Evolutionary conservation across 768 basidiomycete genomes (phyloP).

Genomic region (Phaeolepiota aurea): DNA sequence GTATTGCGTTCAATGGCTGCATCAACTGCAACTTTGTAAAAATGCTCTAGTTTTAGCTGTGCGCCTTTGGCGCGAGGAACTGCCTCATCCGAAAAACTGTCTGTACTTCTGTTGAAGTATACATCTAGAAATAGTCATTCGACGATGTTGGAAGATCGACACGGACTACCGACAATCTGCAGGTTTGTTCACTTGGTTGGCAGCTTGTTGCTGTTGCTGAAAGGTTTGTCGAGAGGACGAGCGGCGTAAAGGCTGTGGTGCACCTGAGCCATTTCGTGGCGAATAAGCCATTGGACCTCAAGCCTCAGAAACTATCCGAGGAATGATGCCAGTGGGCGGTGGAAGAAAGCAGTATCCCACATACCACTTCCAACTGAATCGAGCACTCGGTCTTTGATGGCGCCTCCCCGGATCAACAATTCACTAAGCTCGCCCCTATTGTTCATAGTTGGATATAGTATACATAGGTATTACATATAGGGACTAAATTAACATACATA

Average conservation of each 20-base stretch:
- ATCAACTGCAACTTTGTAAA: constrained; percentile 95
- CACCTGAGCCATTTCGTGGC: neutral
- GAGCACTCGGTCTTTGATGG: neutral
- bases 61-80: constrained; percentile 82
- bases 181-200: constrained; percentile 12
- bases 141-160: neutral
- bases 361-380: neutral
- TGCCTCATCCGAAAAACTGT: constrained; percentile 73
- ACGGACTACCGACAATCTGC: constrained; percentile 22
- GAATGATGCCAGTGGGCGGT: neutral
- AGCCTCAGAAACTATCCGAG: too few species aligned
- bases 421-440: too few species aligned
- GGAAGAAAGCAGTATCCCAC: neutral
- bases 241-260: constrained; percentile 1
- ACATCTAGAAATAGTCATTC: constrained; percentile 48
- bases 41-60: constrained; percentile 93
- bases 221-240: constrained; percentile 10
- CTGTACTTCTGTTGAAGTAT: constrained; percentile 79
- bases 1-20: constrained; percentile 90
- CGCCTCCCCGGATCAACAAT: too few species aligned
- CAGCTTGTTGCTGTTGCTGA: constrained; percentile 6
- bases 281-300: neutral
- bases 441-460: too few species aligned
- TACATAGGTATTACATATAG: too few species aligned
- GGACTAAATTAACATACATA: too few species aligned